Base-by-base conservation (phyloP, 2,329 filamentous ascomycete genomes). In the Aphanocladium album region DNA sequence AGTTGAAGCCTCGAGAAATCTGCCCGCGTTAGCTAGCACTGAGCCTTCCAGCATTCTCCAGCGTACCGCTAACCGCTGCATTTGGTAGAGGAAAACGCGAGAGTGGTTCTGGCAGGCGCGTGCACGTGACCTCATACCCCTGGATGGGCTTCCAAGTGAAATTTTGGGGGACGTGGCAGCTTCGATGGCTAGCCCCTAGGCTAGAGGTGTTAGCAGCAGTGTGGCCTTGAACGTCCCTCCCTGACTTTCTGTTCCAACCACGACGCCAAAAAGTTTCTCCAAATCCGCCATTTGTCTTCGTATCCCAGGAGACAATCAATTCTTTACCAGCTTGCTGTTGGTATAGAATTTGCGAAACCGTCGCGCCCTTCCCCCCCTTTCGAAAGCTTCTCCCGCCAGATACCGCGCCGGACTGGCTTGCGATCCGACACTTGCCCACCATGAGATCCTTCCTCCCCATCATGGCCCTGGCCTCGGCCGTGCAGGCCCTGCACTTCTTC, bases 401-500 rank as follows among this genome's bases (percentile, higher is more conserved):
- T 49, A 56, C 56, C 53, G 21, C 27, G 23, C 33, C 46, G 30
- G 45, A 49, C 12, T 21, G 12, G 16, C 55, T 49, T 43, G 43
- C 56, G 35, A 58, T 25, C 45, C 43, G 41, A 49, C 30, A 57
- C 53, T 12, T 43, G 50, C 53, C 63, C 50, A 50, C 68, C 77
- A 88, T 88, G 85, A 83, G 81, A 73, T 72, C 79, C 62, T 75
- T 89, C 70, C 78, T 90, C 64, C 77, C 89, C 62, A 76, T 91
- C 66, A 80, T 91, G 70, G 81, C 88, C 63, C 80, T 93, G 75
- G 78, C 79, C 74, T 77, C 81, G 60, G 77, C 83, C 62, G 86
- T 89, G 64, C 89, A 92, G 73, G 92, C 93, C 60, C 84, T 99
- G 62, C 93, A 96, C 86, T 96, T 99, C 83, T 98, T 90, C 81